phyloP scores from a whole-genome alignment of 495 filamentous ascomycete species.

The Podospora sp. region DNA sequence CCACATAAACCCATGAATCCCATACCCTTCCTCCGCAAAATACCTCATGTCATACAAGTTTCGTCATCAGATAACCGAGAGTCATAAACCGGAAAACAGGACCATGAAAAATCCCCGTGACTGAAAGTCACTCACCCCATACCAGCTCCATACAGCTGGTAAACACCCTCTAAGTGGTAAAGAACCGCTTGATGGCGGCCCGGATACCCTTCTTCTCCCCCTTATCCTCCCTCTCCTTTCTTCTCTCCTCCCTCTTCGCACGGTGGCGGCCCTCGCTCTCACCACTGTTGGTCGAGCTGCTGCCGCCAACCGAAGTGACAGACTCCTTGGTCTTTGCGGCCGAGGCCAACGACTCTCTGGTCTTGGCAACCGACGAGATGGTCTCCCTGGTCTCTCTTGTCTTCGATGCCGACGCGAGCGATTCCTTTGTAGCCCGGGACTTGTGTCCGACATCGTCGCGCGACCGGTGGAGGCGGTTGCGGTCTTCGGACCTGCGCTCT shows the following conservation, averaged over 20 bases:
- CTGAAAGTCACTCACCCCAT: neutral
- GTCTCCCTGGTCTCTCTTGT: slow-evolving; percentile 17
- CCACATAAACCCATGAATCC: neutral
- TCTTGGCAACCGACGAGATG: slow-evolving; percentile 17
- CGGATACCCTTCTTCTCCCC: slow-evolving; percentile 79
- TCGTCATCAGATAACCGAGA: neutral
- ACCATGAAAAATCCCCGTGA: neutral
- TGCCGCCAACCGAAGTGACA: slow-evolving; percentile 21
- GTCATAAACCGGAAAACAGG: neutral
- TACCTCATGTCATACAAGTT: slow-evolving; percentile 8
- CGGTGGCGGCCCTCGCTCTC: slow-evolving; percentile 28
- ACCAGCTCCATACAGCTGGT: neutral
- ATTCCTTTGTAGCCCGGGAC: slow-evolving; percentile 18
- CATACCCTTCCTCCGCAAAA: neutral
- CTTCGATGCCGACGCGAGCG: slow-evolving; percentile 18
- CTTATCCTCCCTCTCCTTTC: slow-evolving; percentile 61
- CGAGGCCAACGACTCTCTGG: slow-evolving; percentile 15
- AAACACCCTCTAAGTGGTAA: slow-evolving; percentile 20
- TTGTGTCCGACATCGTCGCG: slow-evolving; percentile 26
- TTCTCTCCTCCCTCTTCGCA: slow-evolving; percentile 36
- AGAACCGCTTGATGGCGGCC: slow-evolving; percentile 48
- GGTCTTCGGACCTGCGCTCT: slow-evolving; percentile 29
- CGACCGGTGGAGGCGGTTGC: slow-evolving; percentile 18
- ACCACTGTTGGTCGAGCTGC: slow-evolving; percentile 24
- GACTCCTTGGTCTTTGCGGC: slow-evolving; percentile 27